Evolutionary conservation across 495 filamentous ascomycete species (phyloP), one percentile per base, ranked within the genome.

Genomic region (Cercophora newfieldiana): DNA sequence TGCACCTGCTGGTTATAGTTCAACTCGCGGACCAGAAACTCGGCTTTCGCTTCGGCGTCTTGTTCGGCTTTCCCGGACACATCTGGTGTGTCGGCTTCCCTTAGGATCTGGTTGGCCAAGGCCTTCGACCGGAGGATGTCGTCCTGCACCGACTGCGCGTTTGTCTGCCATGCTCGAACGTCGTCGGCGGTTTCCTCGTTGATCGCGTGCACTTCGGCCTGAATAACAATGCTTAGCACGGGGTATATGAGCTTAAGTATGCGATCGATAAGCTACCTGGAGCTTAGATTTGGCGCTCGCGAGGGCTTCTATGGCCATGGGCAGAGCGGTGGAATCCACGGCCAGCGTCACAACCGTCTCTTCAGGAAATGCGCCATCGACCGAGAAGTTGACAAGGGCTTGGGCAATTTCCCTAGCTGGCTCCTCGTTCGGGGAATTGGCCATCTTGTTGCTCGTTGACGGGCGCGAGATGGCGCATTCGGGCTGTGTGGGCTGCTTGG

Each of bases 151-250:
- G 89, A 86, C 74, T 90, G 90, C 31, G 93, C 92, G 74, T 94
- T 91, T 22, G 81, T 75, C 62, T 95, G 90, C 94, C 94, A 97
- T 66, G 87, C 82, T 71, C 92, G 89, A 67, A 95, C 88, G 71
- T 95, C 90, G 22, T 89, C 86, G 50, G 88, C 88, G 48, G 86
- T 89, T 53, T 90, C 86, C 47, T 86, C 85, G 80, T 92, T 94
- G 47, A 91, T 82, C 25, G 79, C 75, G 59, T 87, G 89, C 47
- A 97, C 89, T 65, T 92, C 87, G 62, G 81, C 80, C 90, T 93
- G 68, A 30, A 65, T 25, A 26, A 49, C 7, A 29, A 61, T 19
- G 19, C 7, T 72, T 60, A 67, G 66, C 47, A 71, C 18, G 29
- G 48, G 33, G 56, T 14, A 28, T 10, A 33, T 1, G 30, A 5